Evolutionary conservation across 1,139 yeast genomes (phyloP), one percentile per base, ranked within the genome.

Genomic region (Blastobotrys ciferrii): DNA sequence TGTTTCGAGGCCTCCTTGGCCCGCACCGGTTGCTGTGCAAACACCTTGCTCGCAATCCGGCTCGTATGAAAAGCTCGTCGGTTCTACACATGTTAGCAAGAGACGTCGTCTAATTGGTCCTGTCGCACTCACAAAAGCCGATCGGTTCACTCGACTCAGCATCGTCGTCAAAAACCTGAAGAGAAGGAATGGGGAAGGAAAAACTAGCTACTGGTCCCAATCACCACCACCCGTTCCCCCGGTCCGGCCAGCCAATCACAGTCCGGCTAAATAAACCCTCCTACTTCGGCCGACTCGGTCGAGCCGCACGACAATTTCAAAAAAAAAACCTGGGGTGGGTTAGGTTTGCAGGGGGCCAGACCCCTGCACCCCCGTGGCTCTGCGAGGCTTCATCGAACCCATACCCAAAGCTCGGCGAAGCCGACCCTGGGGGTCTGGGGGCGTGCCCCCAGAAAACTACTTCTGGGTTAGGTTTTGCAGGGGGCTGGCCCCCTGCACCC

Each of bases 1-100:
- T 68, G 68, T 49, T 65, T 58, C 33, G 68, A 58, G 35, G 73
- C 74, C 49, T 69, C 72, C 51, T 63, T 59, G 46, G 71, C 75
- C 39, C 68, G 58, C 53, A 59, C 60, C 52, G 57, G 64, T 31
- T 44, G 40, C 19, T 36, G 40, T 33, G 66, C 54, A 53, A 63
- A 50, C 18, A 63, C 61, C 55, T 59, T 57, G 45, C 53, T 50
- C 20, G 52, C 62, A 31, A 55, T 35, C 31, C 60, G 53, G 5
- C 66, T 54, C 25, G 58, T 44, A 50, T 62, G 66, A 57, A 63
- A 63, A 30, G 59, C 52, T 43, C 64, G 42, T n/a, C 23, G 30
- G 32, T 38, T 14, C 18, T 30, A 19, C 31, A 28, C n/a, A 36
- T 31, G 14, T 13, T 5, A 11, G 33, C 33, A 12, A n/a, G n/a